A percentile compares a stretch with the other conserved stretches of the same genome.
phyloP scores from a whole-genome alignment of 805 yeast genomes.

The Kodamaea hsintzibuensis region DNA sequence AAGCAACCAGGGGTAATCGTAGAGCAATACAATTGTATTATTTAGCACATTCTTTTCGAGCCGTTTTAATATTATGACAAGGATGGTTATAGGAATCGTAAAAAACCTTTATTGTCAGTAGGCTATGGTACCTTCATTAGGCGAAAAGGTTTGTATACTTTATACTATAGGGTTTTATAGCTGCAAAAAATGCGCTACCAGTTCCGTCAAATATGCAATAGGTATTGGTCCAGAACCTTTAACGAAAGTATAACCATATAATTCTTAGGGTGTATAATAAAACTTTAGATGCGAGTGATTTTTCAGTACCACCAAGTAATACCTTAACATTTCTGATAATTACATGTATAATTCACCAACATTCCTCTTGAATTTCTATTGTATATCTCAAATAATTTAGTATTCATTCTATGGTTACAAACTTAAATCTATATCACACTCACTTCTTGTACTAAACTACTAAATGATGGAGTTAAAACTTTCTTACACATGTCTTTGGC shows the following conservation, averaged over 20 bases:
- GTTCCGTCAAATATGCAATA: neutral
- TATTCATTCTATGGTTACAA: neutral
- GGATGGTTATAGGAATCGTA: neutral
- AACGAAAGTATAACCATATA: too few relatives aligned
- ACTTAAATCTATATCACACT: neutral
- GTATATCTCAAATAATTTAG: too few relatives aligned
- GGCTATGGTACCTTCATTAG: neutral
- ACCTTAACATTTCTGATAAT: too few relatives aligned
- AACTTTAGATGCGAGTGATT: too few relatives aligned
- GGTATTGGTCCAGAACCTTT: neutral
- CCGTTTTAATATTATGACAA: neutral
- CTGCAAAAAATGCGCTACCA: neutral
- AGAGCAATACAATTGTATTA: neutral
- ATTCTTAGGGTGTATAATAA: too few relatives aligned
- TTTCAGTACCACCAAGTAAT: too few relatives aligned
- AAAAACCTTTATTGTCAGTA: neutral
- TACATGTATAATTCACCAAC: neutral
- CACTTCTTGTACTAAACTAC: neutral
- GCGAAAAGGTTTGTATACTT: too few relatives aligned
- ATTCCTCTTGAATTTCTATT: neutral
- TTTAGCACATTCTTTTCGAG: neutral
- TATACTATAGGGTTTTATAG: neutral
- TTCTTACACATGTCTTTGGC: too few relatives aligned
- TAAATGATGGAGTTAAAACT: too few relatives aligned
- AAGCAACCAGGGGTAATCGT: neutral